Conservation (phyloP, 768 basidiomycete species). For the Mycena venus region DNA sequence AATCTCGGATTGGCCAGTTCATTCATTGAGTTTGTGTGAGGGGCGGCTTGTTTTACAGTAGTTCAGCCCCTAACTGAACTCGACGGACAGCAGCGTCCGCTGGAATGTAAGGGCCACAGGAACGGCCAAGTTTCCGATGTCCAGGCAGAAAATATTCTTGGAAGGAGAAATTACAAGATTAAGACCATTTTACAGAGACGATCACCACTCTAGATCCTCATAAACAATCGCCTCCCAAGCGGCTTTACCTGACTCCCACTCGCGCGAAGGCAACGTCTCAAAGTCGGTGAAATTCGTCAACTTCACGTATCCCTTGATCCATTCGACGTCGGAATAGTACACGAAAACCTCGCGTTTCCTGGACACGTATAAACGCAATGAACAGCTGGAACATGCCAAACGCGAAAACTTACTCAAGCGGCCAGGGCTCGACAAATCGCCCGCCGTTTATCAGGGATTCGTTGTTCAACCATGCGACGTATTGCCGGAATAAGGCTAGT, state of each 20-base stretch:
- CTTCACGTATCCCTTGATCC: conserved; percentile 31
- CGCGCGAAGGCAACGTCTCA: conserved; percentile 32
- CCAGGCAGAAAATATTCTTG: too few relatives aligned
- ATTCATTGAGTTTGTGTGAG: too few relatives aligned
- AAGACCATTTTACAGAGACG: background rate
- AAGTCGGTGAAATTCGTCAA: conserved; percentile 36
- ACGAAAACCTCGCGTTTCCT: conserved; percentile 38
- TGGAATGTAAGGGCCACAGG: too few relatives aligned
- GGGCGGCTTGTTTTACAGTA: too few relatives aligned
- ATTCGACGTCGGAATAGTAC: conserved; percentile 36
- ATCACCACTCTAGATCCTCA: conserved; percentile 34
- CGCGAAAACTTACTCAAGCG: conserved; percentile 33
- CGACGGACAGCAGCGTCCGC: too few relatives aligned
- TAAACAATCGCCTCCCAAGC: conserved; percentile 37
- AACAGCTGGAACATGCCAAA: background rate
- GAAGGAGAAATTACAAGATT: too few relatives aligned
- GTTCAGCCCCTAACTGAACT: too few relatives aligned
- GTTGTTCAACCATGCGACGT: conserved; percentile 44
- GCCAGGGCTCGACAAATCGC: conserved; percentile 41
- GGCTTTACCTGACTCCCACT: conserved; percentile 27
- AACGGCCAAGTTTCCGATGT: too few relatives aligned
- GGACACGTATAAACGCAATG: background rate
- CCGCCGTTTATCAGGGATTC: conserved; percentile 41
- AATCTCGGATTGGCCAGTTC: background rate
- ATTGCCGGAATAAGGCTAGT: conserved; percentile 36